Percentiles rank a stretch among this genome's conserved stretches.
Conservation (phyloP, 2,329 filamentous ascomycete species). For the Pestalotiopsis sp. region DNA sequence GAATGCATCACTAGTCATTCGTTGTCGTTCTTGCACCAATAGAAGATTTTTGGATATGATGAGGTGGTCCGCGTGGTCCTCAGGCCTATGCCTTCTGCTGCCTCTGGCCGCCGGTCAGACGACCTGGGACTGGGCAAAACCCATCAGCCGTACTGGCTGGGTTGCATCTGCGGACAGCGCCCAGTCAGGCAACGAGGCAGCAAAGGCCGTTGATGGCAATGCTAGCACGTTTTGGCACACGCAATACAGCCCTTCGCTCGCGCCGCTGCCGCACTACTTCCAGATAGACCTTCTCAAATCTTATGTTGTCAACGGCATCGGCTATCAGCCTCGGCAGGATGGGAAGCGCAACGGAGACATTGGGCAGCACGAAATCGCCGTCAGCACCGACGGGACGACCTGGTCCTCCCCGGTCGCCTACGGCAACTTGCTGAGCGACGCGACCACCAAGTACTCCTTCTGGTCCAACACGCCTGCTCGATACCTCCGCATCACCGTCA, state of each 20-base stretch:
- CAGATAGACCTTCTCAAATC: slow-evolving; percentile 31
- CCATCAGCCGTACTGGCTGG: slow-evolving; percentile 28
- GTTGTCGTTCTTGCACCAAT: not conserved
- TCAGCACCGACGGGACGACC: slow-evolving; percentile 29
- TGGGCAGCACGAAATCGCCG: slow-evolving; percentile 28
- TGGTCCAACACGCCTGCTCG: slow-evolving; percentile 32
- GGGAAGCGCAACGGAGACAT: slow-evolving; percentile 29
- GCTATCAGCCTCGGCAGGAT: slow-evolving; percentile 32
- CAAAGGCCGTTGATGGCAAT: slow-evolving; percentile 32
- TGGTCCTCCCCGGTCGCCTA: slow-evolving; percentile 29
- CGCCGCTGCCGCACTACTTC: slow-evolving; percentile 30
- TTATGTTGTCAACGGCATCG: slow-evolving; percentile 31
- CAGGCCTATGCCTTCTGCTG: slow-evolving; percentile 15
- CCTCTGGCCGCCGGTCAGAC: slow-evolving; percentile 17
- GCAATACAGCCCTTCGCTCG: slow-evolving; percentile 19
- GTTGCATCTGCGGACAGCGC: slow-evolving; percentile 30
- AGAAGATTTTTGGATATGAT: not conserved
- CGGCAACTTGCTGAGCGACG: slow-evolving; percentile 33
- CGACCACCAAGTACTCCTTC: slow-evolving; percentile 32
- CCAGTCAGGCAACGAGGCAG: slow-evolving; percentile 29
- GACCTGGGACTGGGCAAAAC: slow-evolving; percentile 20
- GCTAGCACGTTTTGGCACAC: slow-evolving; percentile 33
- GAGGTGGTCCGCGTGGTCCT: not conserved
- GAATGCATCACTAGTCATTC: not conserved
- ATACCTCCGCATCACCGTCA: slow-evolving; percentile 32